Conservation (phyloP, 1,284 basidiomycete genomes). For the Heterobasidion parviporum region DNA sequence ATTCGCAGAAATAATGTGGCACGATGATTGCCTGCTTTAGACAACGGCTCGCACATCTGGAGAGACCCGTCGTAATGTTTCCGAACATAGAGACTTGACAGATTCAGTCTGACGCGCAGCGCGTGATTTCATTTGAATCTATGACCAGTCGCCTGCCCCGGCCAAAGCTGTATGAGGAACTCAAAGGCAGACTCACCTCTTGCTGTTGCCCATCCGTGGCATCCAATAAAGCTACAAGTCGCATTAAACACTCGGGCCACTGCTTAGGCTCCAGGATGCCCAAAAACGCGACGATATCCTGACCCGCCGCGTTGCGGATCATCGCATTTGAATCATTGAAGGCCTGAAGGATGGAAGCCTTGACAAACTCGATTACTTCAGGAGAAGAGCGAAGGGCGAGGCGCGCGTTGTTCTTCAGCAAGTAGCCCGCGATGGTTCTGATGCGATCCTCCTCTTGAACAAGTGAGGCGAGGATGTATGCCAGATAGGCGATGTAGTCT, state of each 20-base stretch:
- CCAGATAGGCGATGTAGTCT: conserved; percentile 95
- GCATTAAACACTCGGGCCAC: conserved; percentile 88
- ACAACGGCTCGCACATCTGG: no score
- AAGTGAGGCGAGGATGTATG: conserved; percentile 82
- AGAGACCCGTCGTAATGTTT: no score
- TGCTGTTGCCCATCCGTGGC: conserved; percentile 65
- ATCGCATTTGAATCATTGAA: conserved; percentile 76
- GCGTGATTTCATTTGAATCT: background rate
- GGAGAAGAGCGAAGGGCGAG: conserved; percentile 58
- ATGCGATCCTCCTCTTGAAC: conserved; percentile 84
- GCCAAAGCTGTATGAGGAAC: background rate
- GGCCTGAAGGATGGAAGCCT: conserved; percentile 72
- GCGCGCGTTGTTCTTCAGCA: conserved; percentile 92
- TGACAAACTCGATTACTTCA: conserved; percentile 77
- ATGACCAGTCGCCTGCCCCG: background rate
- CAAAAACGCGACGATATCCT: conserved; percentile 84
- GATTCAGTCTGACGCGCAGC: background rate
- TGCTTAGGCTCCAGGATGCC: conserved; percentile 79
- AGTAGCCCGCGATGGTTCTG: conserved; percentile 90
- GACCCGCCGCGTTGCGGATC: conserved; percentile 87
- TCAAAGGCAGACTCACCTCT: conserved; percentile 57
- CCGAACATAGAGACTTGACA: no score
- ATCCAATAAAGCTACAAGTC: conserved; percentile 74
- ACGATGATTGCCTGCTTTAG: no score
- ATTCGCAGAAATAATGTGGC: no score